These are phyloP conservation scores for Aegilops tauschii DNA, from an alignment of 176 grass and related monocot genomes.

Conservation along the genomic window DNA sequence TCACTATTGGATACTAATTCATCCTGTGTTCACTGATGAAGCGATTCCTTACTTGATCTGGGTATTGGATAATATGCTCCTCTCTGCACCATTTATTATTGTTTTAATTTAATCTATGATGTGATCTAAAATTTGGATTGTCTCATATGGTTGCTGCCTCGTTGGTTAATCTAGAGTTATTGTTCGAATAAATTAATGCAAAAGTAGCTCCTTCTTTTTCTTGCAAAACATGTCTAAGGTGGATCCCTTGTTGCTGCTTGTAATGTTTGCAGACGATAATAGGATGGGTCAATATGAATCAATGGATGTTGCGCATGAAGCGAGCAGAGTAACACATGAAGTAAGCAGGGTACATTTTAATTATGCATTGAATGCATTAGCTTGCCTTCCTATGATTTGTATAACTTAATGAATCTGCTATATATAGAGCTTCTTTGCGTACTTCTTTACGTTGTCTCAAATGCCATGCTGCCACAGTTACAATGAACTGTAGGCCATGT, in stretches of 20 bases:
- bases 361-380: not conserved
- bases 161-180: not conserved
- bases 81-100: not conserved
- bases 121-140: not conserved
- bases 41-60: not conserved
- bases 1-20: not conserved
- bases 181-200: not conserved
- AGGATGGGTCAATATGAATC: slow-evolving; percentile 1
- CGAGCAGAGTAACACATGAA: slow-evolving; percentile 23
- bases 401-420: not conserved
- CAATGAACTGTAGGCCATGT: not conserved
- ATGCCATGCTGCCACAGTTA: not conserved
- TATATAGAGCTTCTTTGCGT: not conserved
- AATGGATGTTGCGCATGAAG: not conserved
- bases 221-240: not conserved
- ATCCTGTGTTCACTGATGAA: not conserved
- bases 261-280: slow-evolving; percentile 34
- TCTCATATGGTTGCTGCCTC: not conserved
- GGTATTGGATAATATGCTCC: not conserved
- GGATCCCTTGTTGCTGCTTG: slow-evolving; percentile 19
- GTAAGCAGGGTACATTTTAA: slow-evolving; percentile 38
- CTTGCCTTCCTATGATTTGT: not conserved
- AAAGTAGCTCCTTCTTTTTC: not conserved
- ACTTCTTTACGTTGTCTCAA: slow-evolving; percentile 10
- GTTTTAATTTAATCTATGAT: not conserved